phyloP scores from a whole-genome alignment of 2,329 filamentous ascomycete species.

The Cladosporium oxysporum region DNA sequence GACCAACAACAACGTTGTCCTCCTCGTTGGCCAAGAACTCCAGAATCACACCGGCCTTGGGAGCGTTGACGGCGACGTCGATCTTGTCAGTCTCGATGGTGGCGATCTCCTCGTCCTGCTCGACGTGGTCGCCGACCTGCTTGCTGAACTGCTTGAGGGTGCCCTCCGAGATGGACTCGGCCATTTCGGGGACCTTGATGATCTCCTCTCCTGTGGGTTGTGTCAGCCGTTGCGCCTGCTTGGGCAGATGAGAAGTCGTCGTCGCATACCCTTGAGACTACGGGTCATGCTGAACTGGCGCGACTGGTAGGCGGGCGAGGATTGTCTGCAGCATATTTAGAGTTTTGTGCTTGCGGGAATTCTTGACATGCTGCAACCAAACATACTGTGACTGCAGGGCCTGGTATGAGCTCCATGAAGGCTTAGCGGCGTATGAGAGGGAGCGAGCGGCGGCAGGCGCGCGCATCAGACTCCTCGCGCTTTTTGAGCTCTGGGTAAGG shows the following conservation, averaged over 20 bases:
- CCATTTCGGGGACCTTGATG: constrained; percentile 96
- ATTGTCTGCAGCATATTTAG: constrained; percentile 32
- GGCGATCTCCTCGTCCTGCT: constrained; percentile 95
- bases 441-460: constrained; percentile 27
- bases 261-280: constrained; percentile 36
- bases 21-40: constrained; percentile 91
- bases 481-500: constrained; percentile 31
- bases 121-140: constrained; percentile 88
- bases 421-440: constrained; percentile 26
- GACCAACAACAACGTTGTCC: constrained; percentile 91
- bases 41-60: constrained; percentile 85
- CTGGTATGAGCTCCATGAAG: constrained; percentile 24
- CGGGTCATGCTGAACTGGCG: constrained; percentile 38
- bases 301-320: constrained; percentile 30
- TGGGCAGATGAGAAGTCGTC: neutral
- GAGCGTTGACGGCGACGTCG: constrained; percentile 93
- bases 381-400: constrained; percentile 21
- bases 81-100: constrained; percentile 99
- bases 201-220: constrained; percentile 66
- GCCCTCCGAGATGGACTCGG: constrained; percentile 96
- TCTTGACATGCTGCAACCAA: neutral
- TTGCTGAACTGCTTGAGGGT: constrained; percentile 96
- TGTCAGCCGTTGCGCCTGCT: constrained; percentile 9
- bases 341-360: constrained; percentile 15
- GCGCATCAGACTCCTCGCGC: constrained; percentile 30